Evolutionary conservation across 768 basidiomycete species (phyloP), one percentile per base, ranked within the genome.

Genomic region (Russula lepida): DNA sequence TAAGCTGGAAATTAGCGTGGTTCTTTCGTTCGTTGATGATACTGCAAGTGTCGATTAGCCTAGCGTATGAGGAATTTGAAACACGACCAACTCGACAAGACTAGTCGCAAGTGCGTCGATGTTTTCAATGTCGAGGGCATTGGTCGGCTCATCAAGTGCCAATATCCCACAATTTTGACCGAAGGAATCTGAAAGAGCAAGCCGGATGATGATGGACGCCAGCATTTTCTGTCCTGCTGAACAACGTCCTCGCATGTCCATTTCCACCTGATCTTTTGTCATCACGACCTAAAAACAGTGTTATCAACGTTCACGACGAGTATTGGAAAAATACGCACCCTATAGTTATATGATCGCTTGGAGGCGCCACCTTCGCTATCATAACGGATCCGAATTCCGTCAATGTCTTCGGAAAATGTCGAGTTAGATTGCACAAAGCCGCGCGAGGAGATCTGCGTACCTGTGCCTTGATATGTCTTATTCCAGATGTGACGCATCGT

Each of bases 191-290:
- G 95, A 95, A 28, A 99, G 79, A 4, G 97, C 97, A 37, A 99
- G 84, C 6, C 97, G 86, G 69, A 99, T 98, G 74, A 98, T 92
- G 73, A 98, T 98, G 23, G 92, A 95, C 11, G 95, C 97, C 60
- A 99, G 77, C 82, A 98, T 98, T 76, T 99, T 99, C 75, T 99
- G 97, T 0, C 97, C 97, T 1, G 97, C 97, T 17, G 91, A 94
- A 74, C 97, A 99, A 64, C 97, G 84, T 27, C 97, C 97, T 59
- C 97, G 86, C 97, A 99, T 99, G 74, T 98, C 97, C 90, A 99
- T 94, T 74, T 98, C 95, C 7, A 98, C 95, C 69, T 94, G 89
- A 71, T 98, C 95, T 76, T 99, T 99, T 55, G 89, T 92, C 95
- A 99, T 98, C 66, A 98, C 95, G 60, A 98, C 93, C 93, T 95